Evolutionary conservation across 2,329 filamentous ascomycete species (phyloP).

Genomic region (Alternaria ventricosa): DNA sequence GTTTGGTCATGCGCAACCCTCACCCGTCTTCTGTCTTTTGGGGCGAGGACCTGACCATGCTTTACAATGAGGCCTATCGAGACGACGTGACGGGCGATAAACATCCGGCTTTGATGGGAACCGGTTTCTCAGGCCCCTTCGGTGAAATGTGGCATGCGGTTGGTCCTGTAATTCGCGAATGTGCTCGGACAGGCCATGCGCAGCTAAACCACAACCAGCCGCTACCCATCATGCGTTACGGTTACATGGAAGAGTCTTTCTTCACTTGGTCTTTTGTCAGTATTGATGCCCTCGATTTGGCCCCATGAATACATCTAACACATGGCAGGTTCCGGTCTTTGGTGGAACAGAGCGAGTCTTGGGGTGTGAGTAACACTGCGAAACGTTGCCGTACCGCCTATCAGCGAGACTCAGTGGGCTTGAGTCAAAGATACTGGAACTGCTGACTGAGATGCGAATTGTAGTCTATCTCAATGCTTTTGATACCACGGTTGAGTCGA

Average conservation of each 20-base stretch:
- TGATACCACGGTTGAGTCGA: constrained; percentile 49
- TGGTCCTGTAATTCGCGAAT: constrained; percentile 38
- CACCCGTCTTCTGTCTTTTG: constrained; percentile 49
- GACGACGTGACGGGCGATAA: constrained; percentile 39
- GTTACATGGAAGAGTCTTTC: constrained; percentile 45
- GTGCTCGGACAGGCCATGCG: constrained; percentile 37
- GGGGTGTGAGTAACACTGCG: constrained; percentile 26
- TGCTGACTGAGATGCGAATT: not conserved
- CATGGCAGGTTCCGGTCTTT: constrained; percentile 44
- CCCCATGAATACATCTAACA: not conserved
- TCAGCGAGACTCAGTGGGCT: not conserved
- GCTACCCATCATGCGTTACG: constrained; percentile 37
- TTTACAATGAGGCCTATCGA: constrained; percentile 52
- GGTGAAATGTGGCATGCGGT: constrained; percentile 50
- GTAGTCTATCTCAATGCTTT: constrained; percentile 40
- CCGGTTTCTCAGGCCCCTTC: constrained; percentile 44
- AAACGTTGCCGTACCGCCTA: not conserved
- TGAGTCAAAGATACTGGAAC: constrained; percentile 21
- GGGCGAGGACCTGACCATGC: constrained; percentile 32
- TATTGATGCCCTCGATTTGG: not conserved
- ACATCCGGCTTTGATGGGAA: constrained; percentile 42
- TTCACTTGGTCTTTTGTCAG: constrained; percentile 52
- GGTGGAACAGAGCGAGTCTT: constrained; percentile 44
- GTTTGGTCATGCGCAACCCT: constrained; percentile 41
- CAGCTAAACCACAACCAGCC: constrained; percentile 38